Evolutionary conservation across 192 early-diverging fungal species (phyloP).

Genomic region (Oehlia diaphana): DNA sequence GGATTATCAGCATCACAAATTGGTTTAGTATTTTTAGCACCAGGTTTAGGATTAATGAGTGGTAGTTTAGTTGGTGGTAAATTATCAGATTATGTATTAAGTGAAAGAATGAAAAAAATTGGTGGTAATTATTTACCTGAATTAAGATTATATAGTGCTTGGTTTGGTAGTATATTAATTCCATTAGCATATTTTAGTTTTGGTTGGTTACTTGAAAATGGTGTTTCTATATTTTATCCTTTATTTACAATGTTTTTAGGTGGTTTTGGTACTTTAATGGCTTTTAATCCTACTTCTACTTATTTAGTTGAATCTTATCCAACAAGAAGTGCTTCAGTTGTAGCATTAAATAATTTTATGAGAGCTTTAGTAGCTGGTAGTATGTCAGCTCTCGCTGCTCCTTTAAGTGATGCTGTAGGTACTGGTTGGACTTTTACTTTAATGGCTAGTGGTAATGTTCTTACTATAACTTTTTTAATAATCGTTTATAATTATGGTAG

Average conservation of each 20-base stretch:
- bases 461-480: background rate
- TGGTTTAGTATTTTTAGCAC: slow-evolving; percentile 33
- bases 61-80: slow-evolving; percentile 44
- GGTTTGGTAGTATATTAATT: slow-evolving; percentile 35
- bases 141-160: slow-evolving; percentile 32
- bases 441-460: background rate
- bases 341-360: background rate
- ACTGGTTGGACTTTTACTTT: slow-evolving; percentile 3
- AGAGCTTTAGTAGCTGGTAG: background rate
- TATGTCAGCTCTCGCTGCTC: background rate
- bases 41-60: slow-evolving; percentile 39
- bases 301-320: slow-evolving; percentile 9
- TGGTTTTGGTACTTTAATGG: background rate
- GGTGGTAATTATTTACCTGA: background rate
- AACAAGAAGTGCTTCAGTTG: slow-evolving; percentile 2
- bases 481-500: background rate
- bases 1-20: background rate
- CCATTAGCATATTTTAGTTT: slow-evolving; percentile 34
- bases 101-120: background rate
- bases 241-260: slow-evolving; percentile 33
- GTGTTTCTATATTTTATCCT: slow-evolving; percentile 16
- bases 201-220: slow-evolving; percentile 37
- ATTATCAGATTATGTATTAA: slow-evolving; percentile 40
- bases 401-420: background rate
- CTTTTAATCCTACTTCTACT: background rate